These are phyloP conservation scores for Asterionellopsis glacialis DNA, from an alignment of 108 stramenopile species.

Conservation along the genomic window DNA sequence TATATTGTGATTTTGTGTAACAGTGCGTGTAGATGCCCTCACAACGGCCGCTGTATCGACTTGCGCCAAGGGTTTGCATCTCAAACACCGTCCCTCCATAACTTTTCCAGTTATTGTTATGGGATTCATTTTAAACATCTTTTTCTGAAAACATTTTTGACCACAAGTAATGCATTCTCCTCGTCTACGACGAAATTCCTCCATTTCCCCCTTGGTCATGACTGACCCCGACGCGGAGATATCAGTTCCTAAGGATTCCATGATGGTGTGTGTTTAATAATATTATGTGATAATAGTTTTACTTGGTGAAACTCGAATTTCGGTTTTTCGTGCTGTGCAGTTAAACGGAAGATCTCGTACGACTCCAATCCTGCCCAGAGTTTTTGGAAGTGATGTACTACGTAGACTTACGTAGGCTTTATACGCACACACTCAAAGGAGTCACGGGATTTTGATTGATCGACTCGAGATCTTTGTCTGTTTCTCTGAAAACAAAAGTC, in stretches of 20 bases:
- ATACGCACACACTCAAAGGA: too few species aligned
- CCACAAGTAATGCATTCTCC: constrained; percentile 78
- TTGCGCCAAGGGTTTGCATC: constrained; percentile 44
- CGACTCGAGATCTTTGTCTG: too few species aligned
- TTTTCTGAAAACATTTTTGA: constrained; percentile 66
- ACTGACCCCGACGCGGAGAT: constrained; percentile 65
- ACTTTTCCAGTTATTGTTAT: constrained; percentile 54
- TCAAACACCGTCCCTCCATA: constrained; percentile 66
- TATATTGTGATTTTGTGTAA: constrained; percentile 18
- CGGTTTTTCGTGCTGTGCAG: too few species aligned
- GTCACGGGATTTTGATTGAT: too few species aligned
- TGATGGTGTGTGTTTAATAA: constrained; percentile 10
- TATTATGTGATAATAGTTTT: not conserved
- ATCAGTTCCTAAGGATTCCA: constrained; percentile 66
- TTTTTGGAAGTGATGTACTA: too few species aligned
- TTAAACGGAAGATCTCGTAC: too few species aligned
- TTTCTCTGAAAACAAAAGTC: too few species aligned
- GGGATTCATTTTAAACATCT: constrained; percentile 67
- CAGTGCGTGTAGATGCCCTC: constrained; percentile 12
- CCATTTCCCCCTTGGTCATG: constrained; percentile 47
- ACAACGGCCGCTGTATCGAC: constrained; percentile 11
- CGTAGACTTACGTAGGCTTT: too few species aligned
- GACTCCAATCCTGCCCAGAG: too few species aligned
- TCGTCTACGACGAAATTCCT: constrained; percentile 46
- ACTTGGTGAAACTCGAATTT: too few species aligned